Evolutionary conservation across 192 early-diverging fungal species (phyloP), one percentile per base, ranked within the genome.

Genomic region (Backusella liffmaniae): DNA sequence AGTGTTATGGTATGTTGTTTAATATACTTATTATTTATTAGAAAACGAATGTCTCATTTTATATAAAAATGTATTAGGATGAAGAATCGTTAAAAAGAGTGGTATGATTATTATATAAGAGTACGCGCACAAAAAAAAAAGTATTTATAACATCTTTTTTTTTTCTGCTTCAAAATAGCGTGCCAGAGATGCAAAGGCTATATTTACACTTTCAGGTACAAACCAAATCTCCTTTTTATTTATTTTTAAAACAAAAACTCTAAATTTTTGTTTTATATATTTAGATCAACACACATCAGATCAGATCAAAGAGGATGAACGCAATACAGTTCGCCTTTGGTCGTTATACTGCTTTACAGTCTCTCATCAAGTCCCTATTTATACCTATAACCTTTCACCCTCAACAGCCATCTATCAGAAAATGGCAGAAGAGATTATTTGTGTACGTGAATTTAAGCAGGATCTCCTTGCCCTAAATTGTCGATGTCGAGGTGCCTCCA

Each of bases 291-390:
- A 80, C 62, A 81, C 86, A 9, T 49, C 81, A 5, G 86, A 90
- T 49, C 72, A 82, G 23, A 73, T 81, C 12, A 77, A 84, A 30
- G 90, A 93, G 85, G 92, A 93, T 73, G 89, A 92, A 42, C 80
- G 88, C 73, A 93, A 92, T 56, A 91, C 91, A 3, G 80, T 92
- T 4, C 73, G 91, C 5, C 81, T 90, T 10, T 93, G 91, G 92
- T 88, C 91, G 1, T 76, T 93, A 29, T 88, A 91, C 36, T 80
- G 82, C 36, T 87, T 87, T 70, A 88, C 90, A 2, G 86, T 88
- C 4, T 66, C 32, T 44, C 49, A 72, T 42, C 66, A 84, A 23
- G 84, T 87, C 2, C 87, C 88, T 16, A 78, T 93, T 0, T 93
- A 84, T 46, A 86, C 90, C 0, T 87, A 87, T 72, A 92, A 91